Evolutionary conservation across 2,329 filamentous ascomycete species (phyloP), one percentile per base, ranked within the genome.

Genomic region (Lachnellula occidentalis): DNA sequence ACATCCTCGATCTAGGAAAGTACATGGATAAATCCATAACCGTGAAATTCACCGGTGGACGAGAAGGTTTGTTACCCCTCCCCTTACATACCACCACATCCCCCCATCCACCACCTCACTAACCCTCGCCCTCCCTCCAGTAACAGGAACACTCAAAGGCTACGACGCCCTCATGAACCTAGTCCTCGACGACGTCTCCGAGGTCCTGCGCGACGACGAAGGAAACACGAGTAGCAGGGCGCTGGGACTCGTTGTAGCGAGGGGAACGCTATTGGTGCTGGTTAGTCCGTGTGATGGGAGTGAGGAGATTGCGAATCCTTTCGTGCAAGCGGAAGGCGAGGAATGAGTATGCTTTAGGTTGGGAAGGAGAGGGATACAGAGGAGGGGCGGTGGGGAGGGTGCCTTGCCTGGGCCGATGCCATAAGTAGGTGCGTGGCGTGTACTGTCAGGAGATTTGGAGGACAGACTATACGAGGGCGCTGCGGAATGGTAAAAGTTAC

Each of bases 141-240:
- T 96, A 54, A 86, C 85, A 49, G 94, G 94, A 50, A 90, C 84
- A 1, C 78, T 99, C 42, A 97, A 97, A 73, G 94, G 94, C 59
- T 97, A 92, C 71, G 94, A 99, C 71, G 92, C 94, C 66, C 79
- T 99, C 57, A 97, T 97, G 92, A 99, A 99, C 71, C 79, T 99
- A 58, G 94, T 99, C 24, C 78, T 99, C 54, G 94, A 97, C 68
- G 89, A 97, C 64, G 92, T 95, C 50, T 85, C 94, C 71, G 94
- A 99, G 72, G 81, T 87, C 47, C 85, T 96, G 73, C 82, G 87
- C 96, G 94, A 99, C 69, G 92, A 96, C 56, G 88, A 96, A 71
- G 92, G 92, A 62, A 96, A 95, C 73, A 86, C 91, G 63, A 81
- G 79, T 55, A 81, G 82, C 41, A 79, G 86, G 62, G 78, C 82